These are phyloP conservation scores for Rhizopus microsporus DNA, from an alignment of 371 early-diverging fungal species.

Conservation along the genomic window DNA sequence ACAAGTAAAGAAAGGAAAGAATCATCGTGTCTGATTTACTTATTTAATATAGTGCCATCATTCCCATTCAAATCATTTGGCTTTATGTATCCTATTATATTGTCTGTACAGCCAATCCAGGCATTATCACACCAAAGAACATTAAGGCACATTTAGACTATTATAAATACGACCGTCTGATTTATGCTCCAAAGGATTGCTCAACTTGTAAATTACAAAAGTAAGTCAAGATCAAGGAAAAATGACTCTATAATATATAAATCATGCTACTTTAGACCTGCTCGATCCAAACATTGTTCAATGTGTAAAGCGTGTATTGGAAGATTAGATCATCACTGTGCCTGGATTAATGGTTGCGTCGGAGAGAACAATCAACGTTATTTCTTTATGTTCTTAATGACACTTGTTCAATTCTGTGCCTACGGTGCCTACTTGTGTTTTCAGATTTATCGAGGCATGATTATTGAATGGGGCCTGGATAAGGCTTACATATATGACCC, in stretches of 20 bases:
- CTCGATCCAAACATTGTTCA: slow-evolving; percentile 79
- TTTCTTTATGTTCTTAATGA: slow-evolving; percentile 68
- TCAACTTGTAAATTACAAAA: slow-evolving; percentile 69
- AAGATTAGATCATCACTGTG: slow-evolving; percentile 75
- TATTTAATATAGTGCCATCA: slow-evolving; percentile 32
- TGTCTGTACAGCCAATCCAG: slow-evolving; percentile 68
- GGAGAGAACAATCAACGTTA: slow-evolving; percentile 73
- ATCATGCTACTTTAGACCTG: slow-evolving; percentile 47
- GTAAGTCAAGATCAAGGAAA: slow-evolving; percentile 29
- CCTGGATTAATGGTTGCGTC: slow-evolving; percentile 80
- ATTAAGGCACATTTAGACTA: slow-evolving; percentile 49
- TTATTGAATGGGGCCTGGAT: slow-evolving; percentile 55
- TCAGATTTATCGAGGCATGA: slow-evolving; percentile 56
- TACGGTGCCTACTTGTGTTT: slow-evolving; percentile 68
- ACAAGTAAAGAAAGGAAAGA: slow-evolving; percentile 23
- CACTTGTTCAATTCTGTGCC: slow-evolving; percentile 58
- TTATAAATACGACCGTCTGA: slow-evolving; percentile 64
- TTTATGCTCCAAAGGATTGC: slow-evolving; percentile 66
- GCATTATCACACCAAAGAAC: slow-evolving; percentile 60
- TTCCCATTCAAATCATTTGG: slow-evolving; percentile 57
- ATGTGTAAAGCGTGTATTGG: slow-evolving; percentile 74
- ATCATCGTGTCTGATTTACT: neutral
- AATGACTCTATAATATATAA: neutral
- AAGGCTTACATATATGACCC: slow-evolving; percentile 37
- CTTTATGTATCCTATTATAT: slow-evolving; percentile 58